Base-by-base conservation (phyloP, 1,284 basidiomycete genomes). In the Mycena sp. region DNA sequence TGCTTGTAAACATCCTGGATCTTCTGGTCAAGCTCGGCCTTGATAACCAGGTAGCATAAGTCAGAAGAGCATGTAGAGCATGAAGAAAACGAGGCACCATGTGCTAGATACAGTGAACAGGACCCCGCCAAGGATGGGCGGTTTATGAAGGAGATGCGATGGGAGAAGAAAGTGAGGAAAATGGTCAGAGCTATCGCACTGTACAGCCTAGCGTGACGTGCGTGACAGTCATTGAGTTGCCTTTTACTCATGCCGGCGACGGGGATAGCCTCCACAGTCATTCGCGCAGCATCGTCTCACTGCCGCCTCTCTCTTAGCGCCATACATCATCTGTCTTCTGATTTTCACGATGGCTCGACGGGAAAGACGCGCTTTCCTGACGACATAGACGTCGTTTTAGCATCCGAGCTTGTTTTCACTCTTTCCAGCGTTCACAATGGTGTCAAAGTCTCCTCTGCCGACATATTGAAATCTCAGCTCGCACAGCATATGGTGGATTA, bases 1-100 rank as follows among this genome's bases (percentile, higher is more conserved):
- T 93, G 92, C 78, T 88, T 90, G 80, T 92, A 89, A 73, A 96
- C 89, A 79, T 96, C 94, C 77, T 92, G 89, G 76, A 97, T 95
- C 87, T 96, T 96, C 84, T 89, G 88, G 84, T 94, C 91, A 78
- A 93, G 82, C 80, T 94, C 89, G 70, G 78, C 77, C 82, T 83
- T 70, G 59, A 74, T 72, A 58, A 53, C 59, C 30, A 48, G 68
- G n/a, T n/a, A 63, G 62, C 38, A 38, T 38, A 51, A 40, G 50
- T 65, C n/a, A 65, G 65, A 35, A 45, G 32, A 9, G 25, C 16
- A 38, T 17, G n/a, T 4, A 12, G 23, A 51, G 28, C 19, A 9
- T 10, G 19, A 21, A 17, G 44, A 32, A 51, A 48, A 37, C 1
- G 25, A 10, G 7, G 43, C 29, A 67, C 65, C 65, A 67, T 67